Evolutionary conservation across 2,329 filamentous ascomycete genomes (phyloP), one percentile per base, ranked within the genome.

Genomic region (Westerdykella sp.): DNA sequence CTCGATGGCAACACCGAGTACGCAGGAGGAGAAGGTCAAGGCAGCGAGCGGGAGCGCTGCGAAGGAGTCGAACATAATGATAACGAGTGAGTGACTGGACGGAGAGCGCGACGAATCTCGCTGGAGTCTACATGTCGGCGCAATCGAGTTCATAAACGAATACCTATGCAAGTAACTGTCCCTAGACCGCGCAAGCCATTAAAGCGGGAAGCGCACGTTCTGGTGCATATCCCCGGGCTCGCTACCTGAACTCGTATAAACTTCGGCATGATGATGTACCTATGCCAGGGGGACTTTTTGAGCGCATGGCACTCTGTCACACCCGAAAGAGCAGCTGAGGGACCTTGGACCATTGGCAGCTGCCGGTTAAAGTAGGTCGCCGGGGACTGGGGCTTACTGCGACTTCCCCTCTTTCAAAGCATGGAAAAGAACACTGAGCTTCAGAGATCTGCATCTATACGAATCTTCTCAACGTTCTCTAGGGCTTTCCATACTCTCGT

Each of bases 1-100:
- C 39, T 62, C 52, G 28, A 65, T 53, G 21, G 53, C 59, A 40
- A 55, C 59, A 36, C 54, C 49, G 11, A 43, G 39, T 11, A 49
- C 58, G 15, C 52, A 40, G 16, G 55, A 53, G 9, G 55, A 50
- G 13, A 62, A 25, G 11, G 44, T 53, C 6, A 63, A 34, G 16
- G 62, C 13, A 11, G 57, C 36, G 22, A 57, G 40, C 12, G 54
- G 55, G 42, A 51, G 36, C 53, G 59, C 58, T 22, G 37, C 51
- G 39, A 55, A 43, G 16, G 42, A 50, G 36, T 40, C 36, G 12
- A 34, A 31, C 21, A 28, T 40, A 21, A 40, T 16, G 39, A 47
- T 45, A 16, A 40, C 15, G 9, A 40, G 22, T 30, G 22, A 42
- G 30, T 21, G 42, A 39, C 30, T 11, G 39, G 32, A 46, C 32